phyloP scores from a whole-genome alignment of 257 asterid species.

The Gentiana dahurica region DNA sequence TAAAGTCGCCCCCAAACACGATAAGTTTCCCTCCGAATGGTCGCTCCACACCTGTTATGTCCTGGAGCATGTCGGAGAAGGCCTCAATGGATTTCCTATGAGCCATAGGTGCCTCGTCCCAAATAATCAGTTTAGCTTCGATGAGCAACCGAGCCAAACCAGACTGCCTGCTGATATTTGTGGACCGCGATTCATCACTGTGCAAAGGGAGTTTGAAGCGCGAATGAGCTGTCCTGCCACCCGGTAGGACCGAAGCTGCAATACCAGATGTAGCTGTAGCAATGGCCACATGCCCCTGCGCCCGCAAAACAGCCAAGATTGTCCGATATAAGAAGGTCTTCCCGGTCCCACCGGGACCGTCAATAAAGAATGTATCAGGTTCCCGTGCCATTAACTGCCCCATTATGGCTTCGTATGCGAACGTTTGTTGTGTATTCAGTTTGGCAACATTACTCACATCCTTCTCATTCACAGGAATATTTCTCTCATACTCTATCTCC shows the following conservation, averaged over 20 bases:
- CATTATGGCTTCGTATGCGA: neutral
- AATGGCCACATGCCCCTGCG: neutral
- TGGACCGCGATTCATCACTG: too few relatives aligned
- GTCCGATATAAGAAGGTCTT: neutral
- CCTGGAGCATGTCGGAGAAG: neutral
- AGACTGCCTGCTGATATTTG: neutral
- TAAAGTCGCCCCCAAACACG: conserved; percentile 3
- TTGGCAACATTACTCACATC: neutral
- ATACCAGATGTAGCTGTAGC: neutral
- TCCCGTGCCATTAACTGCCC: too few relatives aligned
- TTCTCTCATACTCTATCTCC: neutral
- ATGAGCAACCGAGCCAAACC: too few relatives aligned
- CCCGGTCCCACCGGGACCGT: neutral
- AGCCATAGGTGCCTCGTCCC: conserved; percentile 1
- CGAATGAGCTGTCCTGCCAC: neutral
- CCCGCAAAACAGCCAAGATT: too few relatives aligned
- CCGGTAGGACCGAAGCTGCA: neutral
- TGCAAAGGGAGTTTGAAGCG: neutral
- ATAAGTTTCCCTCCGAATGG: conserved; percentile 2
- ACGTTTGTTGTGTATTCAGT: neutral
- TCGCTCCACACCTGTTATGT: neutral
- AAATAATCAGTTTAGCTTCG: neutral
- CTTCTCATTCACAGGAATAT: neutral
- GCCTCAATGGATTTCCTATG: neutral
- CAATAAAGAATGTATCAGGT: neutral